Evolutionary conservation across 805 yeast species (phyloP).

Genomic region (Saccharomycopsis selenospora): DNA sequence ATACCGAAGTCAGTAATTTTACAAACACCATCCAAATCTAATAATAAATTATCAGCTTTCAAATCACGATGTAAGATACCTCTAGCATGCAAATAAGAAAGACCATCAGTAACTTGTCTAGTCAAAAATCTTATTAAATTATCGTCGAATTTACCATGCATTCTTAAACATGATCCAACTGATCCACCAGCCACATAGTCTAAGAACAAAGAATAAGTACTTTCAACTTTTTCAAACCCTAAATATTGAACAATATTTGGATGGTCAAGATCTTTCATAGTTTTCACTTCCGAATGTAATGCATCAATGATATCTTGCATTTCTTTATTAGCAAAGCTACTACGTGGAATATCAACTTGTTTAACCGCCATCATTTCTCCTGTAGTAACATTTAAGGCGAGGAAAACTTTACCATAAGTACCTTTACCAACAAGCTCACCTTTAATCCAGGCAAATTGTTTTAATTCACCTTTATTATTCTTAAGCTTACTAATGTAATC

Average conservation of each 20-base stretch:
- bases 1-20: constrained; percentile 97
- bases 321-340: constrained; percentile 36
- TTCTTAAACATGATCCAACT: constrained; percentile 75
- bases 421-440: constrained; percentile 97
- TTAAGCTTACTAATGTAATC: constrained; percentile 61
- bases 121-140: constrained; percentile 64
- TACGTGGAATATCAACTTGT: constrained; percentile 68
- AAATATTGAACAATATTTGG: constrained; percentile 90
- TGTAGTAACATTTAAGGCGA: constrained; percentile 89
- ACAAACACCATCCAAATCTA: constrained; percentile 89
- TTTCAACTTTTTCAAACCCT: constrained; percentile 75
- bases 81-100: constrained; percentile 77
- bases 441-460: constrained; percentile 94
- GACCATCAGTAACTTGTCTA: constrained; percentile 72
- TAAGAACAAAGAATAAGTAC: constrained; percentile 75
- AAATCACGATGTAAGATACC: constrained; percentile 91
- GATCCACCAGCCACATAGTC: constrained; percentile 99
- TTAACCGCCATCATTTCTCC: constrained; percentile 99
- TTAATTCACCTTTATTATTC: constrained; percentile 59
- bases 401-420: constrained; percentile 87
- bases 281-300: constrained; percentile 81
- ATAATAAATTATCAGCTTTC: constrained; percentile 84
- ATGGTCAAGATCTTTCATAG: constrained; percentile 90
- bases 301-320: constrained; percentile 68
- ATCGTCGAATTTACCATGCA: constrained; percentile 82